phyloP scores from a whole-genome alignment of 257 asterid species.

The Solanum pimpinellifolium region DNA sequence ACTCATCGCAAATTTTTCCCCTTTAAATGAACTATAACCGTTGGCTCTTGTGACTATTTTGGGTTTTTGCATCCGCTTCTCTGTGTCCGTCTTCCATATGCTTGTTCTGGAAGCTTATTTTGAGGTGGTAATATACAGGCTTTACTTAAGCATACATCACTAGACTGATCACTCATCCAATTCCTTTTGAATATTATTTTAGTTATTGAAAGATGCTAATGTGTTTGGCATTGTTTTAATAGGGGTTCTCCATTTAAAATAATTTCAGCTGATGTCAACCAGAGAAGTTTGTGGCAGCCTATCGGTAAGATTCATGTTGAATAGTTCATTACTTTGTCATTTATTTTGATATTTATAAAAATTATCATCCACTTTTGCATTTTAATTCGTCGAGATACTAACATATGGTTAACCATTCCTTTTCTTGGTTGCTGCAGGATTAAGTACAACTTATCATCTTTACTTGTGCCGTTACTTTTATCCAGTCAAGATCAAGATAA shows the following conservation, averaged over 20 bases:
- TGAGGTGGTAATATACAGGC: not conserved
- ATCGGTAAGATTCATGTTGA: constrained; percentile 50
- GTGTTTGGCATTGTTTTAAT: constrained; percentile 4
- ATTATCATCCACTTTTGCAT: not conserved
- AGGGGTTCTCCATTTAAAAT: constrained; percentile 78
- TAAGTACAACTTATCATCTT: constrained; percentile 52
- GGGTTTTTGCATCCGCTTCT: not conserved
- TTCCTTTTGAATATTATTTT: not conserved
- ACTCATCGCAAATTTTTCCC: not conserved
- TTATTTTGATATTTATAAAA: not conserved
- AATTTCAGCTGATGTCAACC: constrained; percentile 30
- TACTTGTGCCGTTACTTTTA: constrained; percentile 37
- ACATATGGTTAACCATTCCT: constrained; percentile 13
- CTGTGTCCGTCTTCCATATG: not conserved
- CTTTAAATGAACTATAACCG: not conserved
- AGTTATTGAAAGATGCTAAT: not conserved
- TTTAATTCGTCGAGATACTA: not conserved
- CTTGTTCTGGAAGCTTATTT: not conserved
- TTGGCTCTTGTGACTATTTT: not conserved
- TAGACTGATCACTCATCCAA: not conserved
- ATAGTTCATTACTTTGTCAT: not conserved
- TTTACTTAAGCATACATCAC: not conserved
- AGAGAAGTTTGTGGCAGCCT: constrained; percentile 80
- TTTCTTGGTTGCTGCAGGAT: constrained; percentile 66
- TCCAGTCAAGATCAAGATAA: constrained; percentile 48